Evolutionary conservation across 148 eudicot species (phyloP), one percentile per base, ranked within the genome.

Genomic region (Chenopodium album): DNA sequence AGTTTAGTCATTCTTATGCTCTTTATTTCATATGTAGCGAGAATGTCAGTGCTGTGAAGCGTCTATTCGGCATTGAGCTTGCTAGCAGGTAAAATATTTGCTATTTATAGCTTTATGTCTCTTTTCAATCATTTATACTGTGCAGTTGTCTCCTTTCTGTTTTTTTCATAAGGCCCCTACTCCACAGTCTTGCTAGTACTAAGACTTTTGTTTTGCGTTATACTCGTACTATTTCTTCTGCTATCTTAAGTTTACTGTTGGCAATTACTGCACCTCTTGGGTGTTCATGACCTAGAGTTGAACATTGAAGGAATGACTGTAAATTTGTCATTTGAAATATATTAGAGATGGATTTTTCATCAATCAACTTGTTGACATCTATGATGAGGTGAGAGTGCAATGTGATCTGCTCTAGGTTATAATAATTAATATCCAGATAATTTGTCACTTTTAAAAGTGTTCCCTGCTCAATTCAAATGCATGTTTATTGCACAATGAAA

Each of bases 1-100:
- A 41, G 4, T 73, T 79, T 83, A 72, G 71, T 76, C n/a, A 46
- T 76, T 48, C 75, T 79, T 46, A 67, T 79, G 48, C 20, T 65
- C 74, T 68, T 71, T n/a, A 47, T 28, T 80, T 52, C 71, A 26
- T 83, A 76, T 90, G 91, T 89, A 95, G 98, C 79, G 97, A 87
- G 73, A 90, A 82, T 85, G 85, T 79, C 50, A 94, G 90, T 71
- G 75, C 91, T 2, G 90, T 96, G 89, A 96, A 94, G 89, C 86
- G 80, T 73, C 95, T 96, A 84, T 96, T 96, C 74, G 98, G 98
- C 63, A 86, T 96, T 76, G 94, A 96, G 75, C 92, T 96, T 82
- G 88, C 82, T 79, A 96, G 95, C 97, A 96, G 99, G 99, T 96
- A 90, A 7, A 20, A 14, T 70, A 4, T 44, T 71, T 23, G 75